Conservation (phyloP, 129 eudicot genomes). For the Smallanthus sonchifolius region DNA sequence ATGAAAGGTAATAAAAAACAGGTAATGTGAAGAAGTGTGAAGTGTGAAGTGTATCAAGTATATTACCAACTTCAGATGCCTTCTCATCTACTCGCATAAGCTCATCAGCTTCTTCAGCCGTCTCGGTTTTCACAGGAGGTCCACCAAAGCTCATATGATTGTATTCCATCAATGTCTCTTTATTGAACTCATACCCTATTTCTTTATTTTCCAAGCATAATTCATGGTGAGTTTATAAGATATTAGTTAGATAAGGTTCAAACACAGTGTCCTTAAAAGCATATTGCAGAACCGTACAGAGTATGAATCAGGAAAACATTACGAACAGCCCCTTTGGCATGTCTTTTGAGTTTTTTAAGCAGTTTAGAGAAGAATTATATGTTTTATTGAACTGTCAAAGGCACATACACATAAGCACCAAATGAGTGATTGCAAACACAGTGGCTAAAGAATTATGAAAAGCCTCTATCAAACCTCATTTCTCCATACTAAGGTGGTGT, state of each 20-base stretch:
- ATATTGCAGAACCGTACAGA: not conserved
- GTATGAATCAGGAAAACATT: not conserved
- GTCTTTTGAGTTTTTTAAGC: not conserved
- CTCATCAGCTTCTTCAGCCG: slow-evolving; percentile 72
- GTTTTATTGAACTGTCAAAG: not conserved
- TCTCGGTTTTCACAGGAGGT: slow-evolving; percentile 61
- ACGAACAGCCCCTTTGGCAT: not conserved
- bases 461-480: not conserved
- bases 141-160: slow-evolving; percentile 96
- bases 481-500: not conserved
- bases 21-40: not conserved
- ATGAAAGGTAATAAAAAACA: not conserved
- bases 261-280: not conserved
- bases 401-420: not conserved
- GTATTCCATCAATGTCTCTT: slow-evolving; percentile 51
- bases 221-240: slow-evolving; percentile 1
- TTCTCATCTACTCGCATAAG: slow-evolving; percentile 46
- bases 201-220: slow-evolving; percentile 40
- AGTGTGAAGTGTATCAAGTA: not conserved
- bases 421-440: not conserved
- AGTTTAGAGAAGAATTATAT: not conserved
- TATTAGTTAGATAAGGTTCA: not conserved
- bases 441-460: not conserved
- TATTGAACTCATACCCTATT: slow-evolving; percentile 67
- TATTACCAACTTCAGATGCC: slow-evolving; percentile 69